Evolutionary conservation across 2,329 filamentous ascomycete species (phyloP).

Genomic region (Pyrenochaeta sp.): DNA sequence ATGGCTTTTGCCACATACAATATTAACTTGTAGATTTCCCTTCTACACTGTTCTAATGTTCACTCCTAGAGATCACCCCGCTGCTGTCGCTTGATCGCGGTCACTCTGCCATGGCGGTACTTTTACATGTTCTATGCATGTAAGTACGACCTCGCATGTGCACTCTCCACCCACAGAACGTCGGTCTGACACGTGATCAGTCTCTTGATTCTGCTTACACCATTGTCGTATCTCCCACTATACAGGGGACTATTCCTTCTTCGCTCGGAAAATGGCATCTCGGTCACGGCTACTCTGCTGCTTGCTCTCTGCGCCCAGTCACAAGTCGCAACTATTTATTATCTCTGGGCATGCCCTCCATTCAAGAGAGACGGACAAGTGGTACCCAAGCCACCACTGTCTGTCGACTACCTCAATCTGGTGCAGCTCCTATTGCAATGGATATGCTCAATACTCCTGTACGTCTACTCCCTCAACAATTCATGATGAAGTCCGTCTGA

Average conservation of each 20-base stretch:
- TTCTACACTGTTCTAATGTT: background rate
- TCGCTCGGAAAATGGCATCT: slow-evolving; percentile 1
- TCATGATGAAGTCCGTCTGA: background rate
- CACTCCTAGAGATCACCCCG: background rate
- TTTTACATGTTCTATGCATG: slow-evolving; percentile 2
- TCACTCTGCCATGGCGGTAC: background rate
- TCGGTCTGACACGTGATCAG: background rate
- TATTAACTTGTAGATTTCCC: background rate
- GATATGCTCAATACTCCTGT: slow-evolving; percentile 7
- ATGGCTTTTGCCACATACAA: background rate
- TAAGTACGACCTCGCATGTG: background rate
- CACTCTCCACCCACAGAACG: background rate
- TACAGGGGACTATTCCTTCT: background rate
- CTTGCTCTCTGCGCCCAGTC: slow-evolving; percentile 7
- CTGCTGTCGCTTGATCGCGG: background rate
- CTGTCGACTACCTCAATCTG: slow-evolving; percentile 3
- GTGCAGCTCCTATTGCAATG: slow-evolving; percentile 4
- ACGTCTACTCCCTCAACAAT: background rate
- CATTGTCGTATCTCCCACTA: slow-evolving; percentile 2
- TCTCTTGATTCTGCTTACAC: background rate
- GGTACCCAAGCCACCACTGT: slow-evolving; percentile 5
- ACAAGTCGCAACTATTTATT: slow-evolving; percentile 7
- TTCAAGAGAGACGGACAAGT: slow-evolving; percentile 7
- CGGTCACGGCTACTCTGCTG: background rate
- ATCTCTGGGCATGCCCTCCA: slow-evolving; percentile 7